Conservation (phyloP, 192 early-diverging fungal species). For the Blastocladiella britannica region DNA sequence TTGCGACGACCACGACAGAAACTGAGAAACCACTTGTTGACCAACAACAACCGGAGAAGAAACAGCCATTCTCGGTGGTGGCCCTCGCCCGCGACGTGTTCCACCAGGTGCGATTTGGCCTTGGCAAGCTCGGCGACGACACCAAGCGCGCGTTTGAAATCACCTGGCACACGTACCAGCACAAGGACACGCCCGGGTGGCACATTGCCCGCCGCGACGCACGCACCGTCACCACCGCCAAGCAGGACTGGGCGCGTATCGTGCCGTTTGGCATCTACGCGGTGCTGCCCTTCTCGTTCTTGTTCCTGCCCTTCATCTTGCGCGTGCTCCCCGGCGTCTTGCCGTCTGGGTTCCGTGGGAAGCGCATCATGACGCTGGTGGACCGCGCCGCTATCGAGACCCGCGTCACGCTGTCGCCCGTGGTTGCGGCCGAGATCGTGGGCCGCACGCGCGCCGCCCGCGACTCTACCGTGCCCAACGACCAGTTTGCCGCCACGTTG, state of each 20-base stretch:
- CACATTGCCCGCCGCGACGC: neutral
- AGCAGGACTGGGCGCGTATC: neutral
- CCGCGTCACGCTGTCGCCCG: too few relatives aligned
- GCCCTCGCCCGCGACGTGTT: neutral
- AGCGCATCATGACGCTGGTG: neutral
- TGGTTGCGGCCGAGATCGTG: too few relatives aligned
- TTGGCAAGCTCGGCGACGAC: neutral
- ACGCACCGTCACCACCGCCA: neutral
- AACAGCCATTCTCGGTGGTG: too few relatives aligned
- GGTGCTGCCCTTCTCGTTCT: neutral
- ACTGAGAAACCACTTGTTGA: too few relatives aligned
- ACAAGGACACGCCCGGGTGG: neutral
- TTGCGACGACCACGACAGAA: too few relatives aligned
- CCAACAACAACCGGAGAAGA: too few relatives aligned
- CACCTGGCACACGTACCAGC: too few relatives aligned
- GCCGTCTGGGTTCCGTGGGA: neutral
- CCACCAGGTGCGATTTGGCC: neutral
- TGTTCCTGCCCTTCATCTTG: neutral
- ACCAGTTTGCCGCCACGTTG: too few relatives aligned
- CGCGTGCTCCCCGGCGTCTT: neutral
- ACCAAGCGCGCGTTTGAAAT: too few relatives aligned
- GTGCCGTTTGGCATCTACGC: neutral
- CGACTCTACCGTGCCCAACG: too few relatives aligned
- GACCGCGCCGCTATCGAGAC: too few relatives aligned
- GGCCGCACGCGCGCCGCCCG: too few relatives aligned